These are phyloP conservation scores for Suillus bovinus DNA, from an alignment of 768 basidiomycete genomes.

Conservation along the genomic window DNA sequence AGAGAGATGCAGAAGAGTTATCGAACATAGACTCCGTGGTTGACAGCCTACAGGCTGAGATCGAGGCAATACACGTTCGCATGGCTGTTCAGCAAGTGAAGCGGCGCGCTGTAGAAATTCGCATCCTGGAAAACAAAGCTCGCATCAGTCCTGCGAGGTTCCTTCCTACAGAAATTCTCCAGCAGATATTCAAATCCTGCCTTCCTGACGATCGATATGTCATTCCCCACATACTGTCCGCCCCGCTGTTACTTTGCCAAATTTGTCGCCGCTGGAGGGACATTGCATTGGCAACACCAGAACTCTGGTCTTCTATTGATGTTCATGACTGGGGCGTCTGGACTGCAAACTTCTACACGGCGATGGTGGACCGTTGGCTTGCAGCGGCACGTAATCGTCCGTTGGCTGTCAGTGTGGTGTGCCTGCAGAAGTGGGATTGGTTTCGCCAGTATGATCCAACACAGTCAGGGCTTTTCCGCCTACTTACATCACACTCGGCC, in stretches of 20 bases:
- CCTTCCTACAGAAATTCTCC: constrained; percentile 33
- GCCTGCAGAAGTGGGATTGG: constrained; percentile 5
- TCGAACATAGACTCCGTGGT: background rate
- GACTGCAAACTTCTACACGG: constrained; percentile 27
- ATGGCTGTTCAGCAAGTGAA: constrained; percentile 20
- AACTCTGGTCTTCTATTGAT: constrained; percentile 32
- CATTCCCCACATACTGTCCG: constrained; percentile 21
- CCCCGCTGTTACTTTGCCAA: constrained; percentile 34
- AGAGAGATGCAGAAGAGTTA: constrained; percentile 2
- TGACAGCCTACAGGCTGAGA: background rate
- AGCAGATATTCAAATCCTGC: constrained; percentile 32
- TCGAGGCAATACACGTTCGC: constrained; percentile 10
- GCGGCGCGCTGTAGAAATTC: constrained; percentile 19
- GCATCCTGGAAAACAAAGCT: constrained; percentile 25
- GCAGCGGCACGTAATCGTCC: constrained; percentile 21
- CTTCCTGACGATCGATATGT: constrained; percentile 24
- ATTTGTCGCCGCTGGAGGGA: constrained; percentile 35
- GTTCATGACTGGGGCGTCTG: constrained; percentile 31
- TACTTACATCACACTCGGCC: constrained; percentile 21
- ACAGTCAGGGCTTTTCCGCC: constrained; percentile 23
- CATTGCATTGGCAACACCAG: constrained; percentile 29
- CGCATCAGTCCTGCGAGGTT: constrained; percentile 29
- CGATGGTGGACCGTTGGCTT: constrained; percentile 27
- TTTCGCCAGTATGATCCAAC: background rate
- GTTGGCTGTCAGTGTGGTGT: constrained; percentile 21